Evolutionary conservation across 192 early-diverging fungal genomes (phyloP).

Genomic region (Allomyces macrogynus): DNA sequence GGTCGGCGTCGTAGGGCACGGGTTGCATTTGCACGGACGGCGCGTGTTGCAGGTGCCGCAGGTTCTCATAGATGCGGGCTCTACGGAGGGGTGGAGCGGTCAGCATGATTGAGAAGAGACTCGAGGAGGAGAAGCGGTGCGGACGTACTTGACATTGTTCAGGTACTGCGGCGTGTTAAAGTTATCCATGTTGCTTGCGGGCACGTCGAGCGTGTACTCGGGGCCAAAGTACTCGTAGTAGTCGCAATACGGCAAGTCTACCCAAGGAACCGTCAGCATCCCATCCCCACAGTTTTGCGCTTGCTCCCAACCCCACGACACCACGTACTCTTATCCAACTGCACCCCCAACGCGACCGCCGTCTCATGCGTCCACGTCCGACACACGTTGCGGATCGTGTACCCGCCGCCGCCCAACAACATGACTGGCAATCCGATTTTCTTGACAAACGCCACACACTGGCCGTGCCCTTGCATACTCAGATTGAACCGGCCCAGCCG

Average conservation of each 20-base stretch:
- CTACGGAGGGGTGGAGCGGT: slow-evolving; percentile 3
- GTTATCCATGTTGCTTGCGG: slow-evolving; percentile 68
- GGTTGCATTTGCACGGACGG: slow-evolving; percentile 73
- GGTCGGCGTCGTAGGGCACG: slow-evolving; percentile 18
- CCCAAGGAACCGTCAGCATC: too few relatives aligned
- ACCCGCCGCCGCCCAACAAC: slow-evolving; percentile 89
- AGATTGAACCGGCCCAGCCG: slow-evolving; percentile 38
- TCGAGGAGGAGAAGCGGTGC: not conserved
- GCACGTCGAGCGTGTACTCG: slow-evolving; percentile 66
- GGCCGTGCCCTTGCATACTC: slow-evolving; percentile 53
- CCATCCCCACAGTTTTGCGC: too few relatives aligned
- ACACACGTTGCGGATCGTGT: slow-evolving; percentile 93
- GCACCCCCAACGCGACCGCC: slow-evolving; percentile 53
- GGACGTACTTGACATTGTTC: slow-evolving; percentile 43
- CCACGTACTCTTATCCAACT: slow-evolving; percentile 33
- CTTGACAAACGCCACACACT: slow-evolving; percentile 78
- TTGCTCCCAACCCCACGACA: too few relatives aligned
- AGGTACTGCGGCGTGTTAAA: slow-evolving; percentile 67
- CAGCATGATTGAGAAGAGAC: not conserved
- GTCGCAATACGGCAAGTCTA: slow-evolving; percentile 60
- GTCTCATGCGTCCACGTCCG: slow-evolving; percentile 93
- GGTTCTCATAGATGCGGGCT: slow-evolving; percentile 33
- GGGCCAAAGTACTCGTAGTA: slow-evolving; percentile 83
- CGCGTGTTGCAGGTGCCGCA: slow-evolving; percentile 45
- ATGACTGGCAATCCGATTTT: slow-evolving; percentile 77